These are phyloP conservation scores for Coemansia nantahalensis DNA, from an alignment of 192 early-diverging fungal genomes.

Conservation along the genomic window DNA sequence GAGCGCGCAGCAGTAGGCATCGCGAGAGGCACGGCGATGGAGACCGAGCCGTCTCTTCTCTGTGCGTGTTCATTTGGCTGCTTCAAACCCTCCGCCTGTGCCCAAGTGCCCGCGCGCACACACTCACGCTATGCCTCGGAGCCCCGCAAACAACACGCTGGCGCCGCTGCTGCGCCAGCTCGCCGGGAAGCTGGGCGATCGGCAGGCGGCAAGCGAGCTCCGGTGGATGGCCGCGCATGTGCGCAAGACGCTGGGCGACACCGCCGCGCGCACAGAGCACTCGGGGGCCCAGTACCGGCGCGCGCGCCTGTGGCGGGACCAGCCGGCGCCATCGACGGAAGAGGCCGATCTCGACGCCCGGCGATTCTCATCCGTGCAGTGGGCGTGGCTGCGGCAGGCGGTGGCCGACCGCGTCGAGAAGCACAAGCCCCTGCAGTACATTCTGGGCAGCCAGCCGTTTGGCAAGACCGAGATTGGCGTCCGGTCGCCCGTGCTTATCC, in stretches of 20 bases:
- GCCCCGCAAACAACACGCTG: constrained; percentile 37
- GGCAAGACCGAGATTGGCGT: constrained; percentile 68
- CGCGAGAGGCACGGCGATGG: too few species aligned
- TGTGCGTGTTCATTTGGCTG: too few species aligned
- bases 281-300: not conserved
- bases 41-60: too few species aligned
- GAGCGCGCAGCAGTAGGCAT: too few species aligned
- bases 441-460: constrained; percentile 87
- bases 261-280: not conserved
- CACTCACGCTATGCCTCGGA: constrained; percentile 40
- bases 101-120: too few species aligned
- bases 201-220: constrained; percentile 43
- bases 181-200: constrained; percentile 24
- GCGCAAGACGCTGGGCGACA: constrained; percentile 10
- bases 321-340: constrained; percentile 18
- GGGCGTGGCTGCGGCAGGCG: constrained; percentile 52
- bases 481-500: constrained; percentile 79
- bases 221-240: constrained; percentile 41
- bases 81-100: too few species aligned
- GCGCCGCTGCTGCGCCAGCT: constrained; percentile 32
- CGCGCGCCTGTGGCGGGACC: constrained; percentile 46
- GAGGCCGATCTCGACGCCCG: constrained; percentile 22
- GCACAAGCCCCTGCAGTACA: constrained; percentile 90
- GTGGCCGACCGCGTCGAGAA: constrained; percentile 58
- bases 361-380: constrained; percentile 33